Base-by-base conservation (phyloP, 441 rosid genomes). In the Euphorbia celastroides region DNA sequence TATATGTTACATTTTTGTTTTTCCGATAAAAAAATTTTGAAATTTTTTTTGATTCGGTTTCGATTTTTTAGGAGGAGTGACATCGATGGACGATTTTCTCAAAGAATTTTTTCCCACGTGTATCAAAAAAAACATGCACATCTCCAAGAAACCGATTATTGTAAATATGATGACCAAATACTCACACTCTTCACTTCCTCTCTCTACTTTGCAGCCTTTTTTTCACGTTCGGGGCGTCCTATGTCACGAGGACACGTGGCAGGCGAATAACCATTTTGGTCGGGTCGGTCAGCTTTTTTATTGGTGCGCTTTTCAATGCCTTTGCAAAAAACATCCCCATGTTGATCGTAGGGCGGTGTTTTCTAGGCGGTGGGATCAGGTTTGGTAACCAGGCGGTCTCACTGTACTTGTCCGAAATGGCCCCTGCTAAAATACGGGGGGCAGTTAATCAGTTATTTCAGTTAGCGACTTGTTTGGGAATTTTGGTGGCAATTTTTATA, bases 81-180 rank as follows among this genome's bases (percentile, higher is more conserved):
- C 96, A 68, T 92, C 95, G 66, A 92, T 92, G 98, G 95, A 89
- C 62, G 96, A 92, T 82, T 92, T 92, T 83, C 75, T 92, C 84
- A 81, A 60, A 59, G 83, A 81, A 3, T 92, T 92, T 60, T 88
- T 89, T 79, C 98, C 95, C 63, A 32, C 5, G 89, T 92, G 62
- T 86, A 82, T 76, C 68, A 65, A 48, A 81, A 94, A 68, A 89
- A 92, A 74, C 93, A 92, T 62, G 69, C 23, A 46, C 90, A 89
- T 70, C 78, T 88, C 7, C 55, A 72, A 3, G 95, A 92, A 79
- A 92, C 95, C 14, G 95, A 92, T 74, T 92, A 92, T 85, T 89
- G 98, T 66, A 92, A 92, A 77, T 88, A 86, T 48, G 96, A 92
- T 70, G 82, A 75, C 69, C 96, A 89, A 77, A 46, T 88, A 26